These are phyloP conservation scores for Nicotiana rustica DNA, from an alignment of 305 asterid genomes.

Conservation along the genomic window DNA sequence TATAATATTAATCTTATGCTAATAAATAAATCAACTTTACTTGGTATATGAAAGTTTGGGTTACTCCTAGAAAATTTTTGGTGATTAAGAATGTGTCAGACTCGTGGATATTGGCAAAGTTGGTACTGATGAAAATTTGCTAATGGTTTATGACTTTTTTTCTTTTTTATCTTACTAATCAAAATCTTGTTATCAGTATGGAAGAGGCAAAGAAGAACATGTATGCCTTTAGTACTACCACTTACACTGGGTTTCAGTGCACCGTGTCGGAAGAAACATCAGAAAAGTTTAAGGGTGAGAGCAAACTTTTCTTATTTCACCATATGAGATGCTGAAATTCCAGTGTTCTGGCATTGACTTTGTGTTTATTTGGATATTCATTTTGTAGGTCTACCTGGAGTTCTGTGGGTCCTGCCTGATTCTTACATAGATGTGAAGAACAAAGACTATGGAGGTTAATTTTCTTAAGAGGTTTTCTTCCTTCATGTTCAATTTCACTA, in stretches of 20 bases:
- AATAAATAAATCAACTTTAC: not conserved
- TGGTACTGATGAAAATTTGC: not conserved
- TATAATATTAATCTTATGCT: not conserved
- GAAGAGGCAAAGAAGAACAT: conserved; percentile 98
- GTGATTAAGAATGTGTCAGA: not conserved
- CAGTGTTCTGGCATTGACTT: not conserved
- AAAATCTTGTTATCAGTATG: conserved; percentile 57
- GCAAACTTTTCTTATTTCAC: not conserved
- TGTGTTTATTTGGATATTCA: conserved; percentile 20
- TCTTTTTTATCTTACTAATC: not conserved
- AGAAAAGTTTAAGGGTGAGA: conserved; percentile 91
- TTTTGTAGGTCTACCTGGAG: conserved; percentile 91
- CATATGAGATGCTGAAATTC: not conserved
- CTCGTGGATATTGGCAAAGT: not conserved
- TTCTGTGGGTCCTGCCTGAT: conserved; percentile 96
- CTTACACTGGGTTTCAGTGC: conserved; percentile 97
- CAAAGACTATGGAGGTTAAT: conserved; percentile 96
- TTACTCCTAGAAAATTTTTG: not conserved
- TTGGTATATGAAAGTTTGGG: not conserved
- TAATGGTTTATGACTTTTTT: not conserved
- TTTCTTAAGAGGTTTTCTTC: conserved; percentile 26
- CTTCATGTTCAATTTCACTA: not conserved
- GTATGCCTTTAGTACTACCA: conserved; percentile 96
- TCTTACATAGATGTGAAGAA: conserved; percentile 96
- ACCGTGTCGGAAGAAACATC: conserved; percentile 99